Evolutionary conservation across 306 rosid species (phyloP).

Genomic region (Senna tora): DNA sequence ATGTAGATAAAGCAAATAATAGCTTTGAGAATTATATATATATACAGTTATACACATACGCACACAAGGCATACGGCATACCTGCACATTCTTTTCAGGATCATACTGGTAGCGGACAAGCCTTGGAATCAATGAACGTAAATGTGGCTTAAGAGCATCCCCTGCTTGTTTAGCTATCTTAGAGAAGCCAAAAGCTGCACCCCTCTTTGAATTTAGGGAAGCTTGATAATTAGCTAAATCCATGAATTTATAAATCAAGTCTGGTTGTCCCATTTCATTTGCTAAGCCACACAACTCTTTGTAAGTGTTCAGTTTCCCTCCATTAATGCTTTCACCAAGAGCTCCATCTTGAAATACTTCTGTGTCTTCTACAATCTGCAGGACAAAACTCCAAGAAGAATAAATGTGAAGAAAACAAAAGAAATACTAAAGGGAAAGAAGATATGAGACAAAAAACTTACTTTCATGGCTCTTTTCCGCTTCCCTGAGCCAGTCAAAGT

Average conservation of each 20-base stretch:
- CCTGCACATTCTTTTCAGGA: conserved; percentile 99
- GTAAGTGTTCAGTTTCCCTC: conserved; percentile 93
- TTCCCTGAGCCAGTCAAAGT: conserved; percentile 90
- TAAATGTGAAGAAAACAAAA: conserved; percentile 21
- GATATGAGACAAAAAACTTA: conserved; percentile 45
- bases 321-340: conserved; percentile 75
- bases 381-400: conserved; percentile 22
- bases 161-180: conserved; percentile 98
- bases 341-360: conserved; percentile 95
- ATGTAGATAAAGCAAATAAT: conserved; percentile 18
- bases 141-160: conserved; percentile 87
- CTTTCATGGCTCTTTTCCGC: conserved; percentile 94
- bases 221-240: conserved; percentile 97
- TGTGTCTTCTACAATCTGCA: conserved; percentile 88
- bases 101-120: conserved; percentile 97
- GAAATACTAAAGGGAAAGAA: conserved; percentile 25
- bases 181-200: conserved; percentile 99
- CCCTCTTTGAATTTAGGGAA: conserved; percentile 85
- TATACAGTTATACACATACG: not conserved
- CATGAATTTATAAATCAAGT: conserved; percentile 95
- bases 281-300: conserved; percentile 96
- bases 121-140: conserved; percentile 78
- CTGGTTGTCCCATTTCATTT: conserved; percentile 99
- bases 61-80: no score
- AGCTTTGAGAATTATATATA: not conserved